Conservation (phyloP, 164 flowering plant genomes). For the Vitis labrusca region DNA sequence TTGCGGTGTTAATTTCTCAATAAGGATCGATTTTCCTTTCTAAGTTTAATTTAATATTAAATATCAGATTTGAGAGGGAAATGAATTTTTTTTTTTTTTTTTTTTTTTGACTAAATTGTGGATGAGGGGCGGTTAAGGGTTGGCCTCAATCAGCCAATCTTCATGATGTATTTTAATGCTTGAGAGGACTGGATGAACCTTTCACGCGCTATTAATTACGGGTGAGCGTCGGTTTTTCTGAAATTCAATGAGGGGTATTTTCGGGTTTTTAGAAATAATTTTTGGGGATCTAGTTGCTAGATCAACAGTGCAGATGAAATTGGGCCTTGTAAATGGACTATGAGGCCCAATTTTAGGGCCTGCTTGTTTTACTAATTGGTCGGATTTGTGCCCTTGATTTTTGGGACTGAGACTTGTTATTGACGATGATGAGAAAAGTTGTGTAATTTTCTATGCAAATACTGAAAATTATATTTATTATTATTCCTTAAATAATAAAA, state of each 20-base stretch:
- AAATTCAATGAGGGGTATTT: not conserved
- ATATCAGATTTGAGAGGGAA: slow-evolving; percentile 5
- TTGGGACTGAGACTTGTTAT: too few species aligned
- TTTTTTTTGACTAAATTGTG: not conserved
- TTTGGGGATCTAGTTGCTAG: not conserved
- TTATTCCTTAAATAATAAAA: too few species aligned
- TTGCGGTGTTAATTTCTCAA: too few species aligned
- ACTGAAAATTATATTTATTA: too few species aligned
- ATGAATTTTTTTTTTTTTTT: not conserved
- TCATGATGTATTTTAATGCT: slow-evolving; percentile 6
- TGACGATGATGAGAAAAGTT: too few species aligned
- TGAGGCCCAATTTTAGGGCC: too few species aligned
- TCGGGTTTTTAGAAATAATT: not conserved
- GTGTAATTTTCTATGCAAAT: too few species aligned
- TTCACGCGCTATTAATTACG: slow-evolving; percentile 10
- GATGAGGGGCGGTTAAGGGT: too few species aligned
- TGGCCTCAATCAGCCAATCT: not conserved
- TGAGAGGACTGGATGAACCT: slow-evolving; percentile 12
- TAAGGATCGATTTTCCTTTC: not conserved
- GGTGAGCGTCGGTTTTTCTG: slow-evolving; percentile 12
- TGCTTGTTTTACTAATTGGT: too few species aligned
- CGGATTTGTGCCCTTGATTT: too few species aligned
- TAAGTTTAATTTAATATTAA: not conserved
- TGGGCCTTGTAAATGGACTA: too few species aligned
- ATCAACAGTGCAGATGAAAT: too few species aligned